phyloP scores from a whole-genome alignment of 164 flowering plant species.

The Macadamia integrifolia region DNA sequence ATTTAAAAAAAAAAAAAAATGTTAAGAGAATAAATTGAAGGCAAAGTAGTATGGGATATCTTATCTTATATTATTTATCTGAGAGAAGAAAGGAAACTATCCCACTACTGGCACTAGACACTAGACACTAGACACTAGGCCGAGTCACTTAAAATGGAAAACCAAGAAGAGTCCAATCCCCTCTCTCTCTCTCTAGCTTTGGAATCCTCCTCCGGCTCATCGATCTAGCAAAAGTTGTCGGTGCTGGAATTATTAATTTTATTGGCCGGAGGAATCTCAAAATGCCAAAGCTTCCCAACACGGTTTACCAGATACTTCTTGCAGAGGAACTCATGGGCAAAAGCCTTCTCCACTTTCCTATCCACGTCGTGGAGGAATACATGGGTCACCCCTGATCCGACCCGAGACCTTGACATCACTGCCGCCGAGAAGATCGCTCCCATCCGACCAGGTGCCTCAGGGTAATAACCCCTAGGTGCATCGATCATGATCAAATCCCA shows the following conservation, averaged over 20 bases:
- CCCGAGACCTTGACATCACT: conserved; percentile 63
- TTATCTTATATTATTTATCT: no score
- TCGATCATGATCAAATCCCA: conserved; percentile 92
- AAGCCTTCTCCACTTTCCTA: conserved; percentile 56
- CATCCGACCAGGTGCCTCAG: conserved; percentile 80
- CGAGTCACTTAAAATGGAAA: no score
- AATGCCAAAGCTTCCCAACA: conserved; percentile 64
- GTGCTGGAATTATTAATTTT: not conserved
- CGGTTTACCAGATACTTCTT: conserved; percentile 39
- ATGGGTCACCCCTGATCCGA: conserved; percentile 48
- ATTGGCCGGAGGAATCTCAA: conserved; percentile 40
- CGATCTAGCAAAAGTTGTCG: no score
- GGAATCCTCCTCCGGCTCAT: no score
- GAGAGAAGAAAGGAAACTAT: no score
- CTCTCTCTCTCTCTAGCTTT: no score
- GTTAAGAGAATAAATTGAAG: no score
- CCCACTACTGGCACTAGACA: no score
- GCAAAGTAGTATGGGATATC: no score
- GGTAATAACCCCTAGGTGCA: conserved; percentile 65
- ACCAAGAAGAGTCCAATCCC: no score
- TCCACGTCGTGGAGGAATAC: conserved; percentile 77
- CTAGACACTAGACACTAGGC: no score
- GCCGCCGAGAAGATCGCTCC: conserved; percentile 66
- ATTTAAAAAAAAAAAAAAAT: no score
- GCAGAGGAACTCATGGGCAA: conserved; percentile 60